Percentiles rank a stretch among this genome's conserved stretches.
These are phyloP conservation scores for Tetragonia tetragonoides DNA, from an alignment of 148 eudicot species.

Conservation along the genomic window DNA sequence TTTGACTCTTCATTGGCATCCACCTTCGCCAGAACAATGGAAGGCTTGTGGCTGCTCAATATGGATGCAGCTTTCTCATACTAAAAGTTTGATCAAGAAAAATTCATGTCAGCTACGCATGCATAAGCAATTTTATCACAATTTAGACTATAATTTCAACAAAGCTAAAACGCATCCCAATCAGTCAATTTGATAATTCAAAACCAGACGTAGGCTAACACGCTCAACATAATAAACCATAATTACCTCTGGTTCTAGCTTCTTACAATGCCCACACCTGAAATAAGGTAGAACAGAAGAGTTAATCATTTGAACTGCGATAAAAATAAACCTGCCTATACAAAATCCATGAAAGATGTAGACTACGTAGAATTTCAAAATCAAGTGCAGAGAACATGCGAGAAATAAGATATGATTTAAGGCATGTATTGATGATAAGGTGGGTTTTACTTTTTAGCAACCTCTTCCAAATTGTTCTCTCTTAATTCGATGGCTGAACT, in stretches of 20 bases:
- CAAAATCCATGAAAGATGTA: too few species aligned
- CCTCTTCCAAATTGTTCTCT: too few species aligned
- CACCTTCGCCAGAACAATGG: slow-evolving; percentile 69
- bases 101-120: background rate
- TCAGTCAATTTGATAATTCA: background rate
- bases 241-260: slow-evolving; percentile 85
- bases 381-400: too few species aligned
- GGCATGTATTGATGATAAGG: too few species aligned
- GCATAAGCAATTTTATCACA: background rate
- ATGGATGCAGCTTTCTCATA: slow-evolving; percentile 75
- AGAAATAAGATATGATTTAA: too few species aligned
- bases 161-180: background rate
- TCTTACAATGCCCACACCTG: slow-evolving; percentile 94
- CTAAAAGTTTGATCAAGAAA: slow-evolving; percentile 35
- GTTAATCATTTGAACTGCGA: background rate
- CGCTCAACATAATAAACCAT: background rate
- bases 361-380: too few species aligned
- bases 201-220: background rate
- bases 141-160: background rate
- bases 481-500: too few species aligned
- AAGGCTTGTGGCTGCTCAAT: slow-evolving; percentile 62
- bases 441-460: too few species aligned
- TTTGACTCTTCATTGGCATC: slow-evolving; percentile 80
- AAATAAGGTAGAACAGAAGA: background rate
- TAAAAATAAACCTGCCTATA: too few species aligned